These are phyloP conservation scores for Dothideomycetidae sp. DNA, from an alignment of 2,329 filamentous ascomycete species.

Conservation along the genomic window DNA sequence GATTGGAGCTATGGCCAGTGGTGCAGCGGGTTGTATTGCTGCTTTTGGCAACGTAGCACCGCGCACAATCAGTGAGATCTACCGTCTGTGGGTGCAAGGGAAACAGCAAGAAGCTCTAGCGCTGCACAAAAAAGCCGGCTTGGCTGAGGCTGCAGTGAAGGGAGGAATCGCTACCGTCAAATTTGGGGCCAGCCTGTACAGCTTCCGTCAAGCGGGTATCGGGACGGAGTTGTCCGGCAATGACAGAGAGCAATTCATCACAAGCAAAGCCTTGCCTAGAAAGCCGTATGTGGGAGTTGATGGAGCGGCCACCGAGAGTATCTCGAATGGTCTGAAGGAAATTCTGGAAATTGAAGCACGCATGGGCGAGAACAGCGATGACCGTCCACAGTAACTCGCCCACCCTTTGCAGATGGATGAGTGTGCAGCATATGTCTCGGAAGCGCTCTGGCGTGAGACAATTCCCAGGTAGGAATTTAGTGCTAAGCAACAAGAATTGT, in stretches of 20 bases:
- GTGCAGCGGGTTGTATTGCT: conserved; percentile 41
- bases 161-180: conserved; percentile 52
- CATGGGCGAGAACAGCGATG: conserved; percentile 12
- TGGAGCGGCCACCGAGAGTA: conserved; percentile 1
- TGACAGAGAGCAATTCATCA: conserved; percentile 3
- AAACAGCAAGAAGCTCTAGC: conserved; percentile 41
- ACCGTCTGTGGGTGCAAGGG: conserved; percentile 42
- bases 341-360: conserved; percentile 1
- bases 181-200: conserved; percentile 36
- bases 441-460: too few species aligned
- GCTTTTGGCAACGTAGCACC: conserved; percentile 43
- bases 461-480: too few species aligned
- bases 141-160: conserved; percentile 52
- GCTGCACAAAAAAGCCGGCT: conserved; percentile 43
- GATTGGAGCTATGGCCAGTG: conserved; percentile 39
- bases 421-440: too few species aligned
- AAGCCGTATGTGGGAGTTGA: conserved; percentile 6
- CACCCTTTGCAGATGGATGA: too few species aligned
- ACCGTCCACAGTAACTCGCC: too few species aligned
- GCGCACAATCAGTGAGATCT: conserved; percentile 40
- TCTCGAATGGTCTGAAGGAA: conserved; percentile 1
- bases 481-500: too few species aligned
- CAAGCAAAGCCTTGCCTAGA: conserved; percentile 2
- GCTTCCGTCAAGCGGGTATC: conserved; percentile 1
- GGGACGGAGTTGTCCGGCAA: background rate